phyloP scores from a whole-genome alignment of 306 rosid genomes.

The Betula pendula region DNA sequence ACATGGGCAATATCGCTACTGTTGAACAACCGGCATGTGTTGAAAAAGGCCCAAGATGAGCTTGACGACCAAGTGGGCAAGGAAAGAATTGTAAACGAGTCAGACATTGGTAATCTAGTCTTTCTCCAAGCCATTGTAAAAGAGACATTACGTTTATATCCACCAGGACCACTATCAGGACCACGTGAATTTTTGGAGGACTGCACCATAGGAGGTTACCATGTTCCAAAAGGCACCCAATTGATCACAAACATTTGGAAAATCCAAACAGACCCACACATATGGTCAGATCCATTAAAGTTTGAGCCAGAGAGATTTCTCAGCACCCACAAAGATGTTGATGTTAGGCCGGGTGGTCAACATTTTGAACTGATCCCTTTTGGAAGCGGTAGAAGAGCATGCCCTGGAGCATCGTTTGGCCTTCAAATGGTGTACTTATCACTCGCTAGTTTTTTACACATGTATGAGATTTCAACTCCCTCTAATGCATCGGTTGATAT shows the following conservation, averaged over 20 bases:
- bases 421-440: conserved; percentile 42
- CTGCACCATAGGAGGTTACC: conserved; percentile 25
- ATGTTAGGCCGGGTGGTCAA: conserved; percentile 35
- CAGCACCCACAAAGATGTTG: conserved; percentile 39
- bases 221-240: conserved; percentile 45
- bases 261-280: conserved; percentile 48
- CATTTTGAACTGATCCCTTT: conserved; percentile 53
- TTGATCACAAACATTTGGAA: conserved; percentile 49
- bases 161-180: background rate
- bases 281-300: conserved; percentile 49
- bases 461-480: background rate
- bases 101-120: background rate
- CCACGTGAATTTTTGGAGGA: background rate
- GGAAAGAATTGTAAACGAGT: background rate
- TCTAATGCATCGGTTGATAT: too few species aligned
- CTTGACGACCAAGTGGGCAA: background rate
- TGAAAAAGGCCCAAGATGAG: background rate
- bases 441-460: conserved; percentile 49
- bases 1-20: background rate
- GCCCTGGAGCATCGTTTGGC: conserved; percentile 45
- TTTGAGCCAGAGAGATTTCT: conserved; percentile 60
- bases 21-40: background rate
- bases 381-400: conserved; percentile 58
- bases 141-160: background rate
- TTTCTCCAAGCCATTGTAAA: background rate